These are phyloP conservation scores for Alternaria burnsii DNA, from an alignment of 2,329 filamentous ascomycete species.

Conservation along the genomic window DNA sequence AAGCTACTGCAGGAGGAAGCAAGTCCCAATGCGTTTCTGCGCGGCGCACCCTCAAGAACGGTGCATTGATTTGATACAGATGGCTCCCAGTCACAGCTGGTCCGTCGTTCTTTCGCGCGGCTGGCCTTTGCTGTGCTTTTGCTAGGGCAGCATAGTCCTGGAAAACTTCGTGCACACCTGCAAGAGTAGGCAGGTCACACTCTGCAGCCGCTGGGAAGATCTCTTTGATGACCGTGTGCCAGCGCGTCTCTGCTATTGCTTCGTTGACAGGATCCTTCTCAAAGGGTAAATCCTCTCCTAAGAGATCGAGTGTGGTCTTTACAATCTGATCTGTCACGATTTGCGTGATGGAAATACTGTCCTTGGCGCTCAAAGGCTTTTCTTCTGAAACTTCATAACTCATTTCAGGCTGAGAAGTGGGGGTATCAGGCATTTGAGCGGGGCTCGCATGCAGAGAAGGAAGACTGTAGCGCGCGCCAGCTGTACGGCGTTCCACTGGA, in stretches of 20 bases:
- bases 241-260: slow-evolving; percentile 35
- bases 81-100: slow-evolving; percentile 39
- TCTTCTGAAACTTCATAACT: slow-evolving; percentile 38
- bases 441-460: slow-evolving; percentile 37
- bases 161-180: slow-evolving; percentile 58
- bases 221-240: slow-evolving; percentile 33
- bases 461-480: slow-evolving; percentile 36
- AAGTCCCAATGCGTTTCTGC: slow-evolving; percentile 75
- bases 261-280: not conserved
- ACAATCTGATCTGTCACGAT: slow-evolving; percentile 75
- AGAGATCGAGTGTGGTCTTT: slow-evolving; percentile 56
- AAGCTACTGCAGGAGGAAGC: slow-evolving; percentile 75
- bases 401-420: slow-evolving; percentile 44
- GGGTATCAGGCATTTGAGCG: slow-evolving; percentile 43
- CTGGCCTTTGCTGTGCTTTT: slow-evolving; percentile 48
- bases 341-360: slow-evolving; percentile 73
- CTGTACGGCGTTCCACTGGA: slow-evolving; percentile 31
- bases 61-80: slow-evolving; percentile 64
- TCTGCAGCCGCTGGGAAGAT: slow-evolving; percentile 44
- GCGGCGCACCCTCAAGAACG: slow-evolving; percentile 76
- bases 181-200: slow-evolving; percentile 43
- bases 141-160: slow-evolving; percentile 40
- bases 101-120: slow-evolving; percentile 44
- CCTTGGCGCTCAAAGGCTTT: slow-evolving; percentile 59
- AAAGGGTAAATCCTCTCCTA: slow-evolving; percentile 29